Percentiles rank a stretch among this genome's conserved stretches.
Evolutionary conservation across 331 rosid species (phyloP).

Genomic region (Malus hybrid): DNA sequence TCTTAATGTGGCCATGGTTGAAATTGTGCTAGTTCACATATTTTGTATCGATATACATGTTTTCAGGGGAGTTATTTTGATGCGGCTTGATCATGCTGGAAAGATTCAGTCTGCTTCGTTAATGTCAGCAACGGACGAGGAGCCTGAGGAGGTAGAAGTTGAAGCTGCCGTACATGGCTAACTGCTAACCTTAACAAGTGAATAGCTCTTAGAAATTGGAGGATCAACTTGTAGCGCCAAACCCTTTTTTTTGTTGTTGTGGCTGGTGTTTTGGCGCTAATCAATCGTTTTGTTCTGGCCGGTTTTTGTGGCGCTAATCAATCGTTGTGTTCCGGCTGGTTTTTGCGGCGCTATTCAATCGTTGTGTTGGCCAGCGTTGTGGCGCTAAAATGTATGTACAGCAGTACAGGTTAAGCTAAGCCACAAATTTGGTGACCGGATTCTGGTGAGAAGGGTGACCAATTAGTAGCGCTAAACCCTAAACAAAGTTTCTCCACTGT

Average conservation of each 20-base stretch:
- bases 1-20: neutral
- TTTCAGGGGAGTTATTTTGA: constrained; percentile 85
- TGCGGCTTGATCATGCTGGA: constrained; percentile 87
- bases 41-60: neutral
- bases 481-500: neutral
- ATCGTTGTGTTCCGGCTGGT: too few species aligned
- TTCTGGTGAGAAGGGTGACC: neutral
- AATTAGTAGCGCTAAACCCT: neutral
- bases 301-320: neutral
- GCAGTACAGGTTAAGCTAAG: neutral
- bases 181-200: neutral
- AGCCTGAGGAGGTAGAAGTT: constrained; percentile 59
- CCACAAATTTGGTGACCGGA: neutral
- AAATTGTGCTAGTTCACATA: neutral
- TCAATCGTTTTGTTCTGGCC: neutral
- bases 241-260: neutral
- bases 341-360: too few species aligned
- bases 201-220: neutral
- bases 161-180: constrained; percentile 35
- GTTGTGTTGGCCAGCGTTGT: too few species aligned
- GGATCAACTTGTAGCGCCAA: neutral
- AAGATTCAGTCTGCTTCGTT: constrained; percentile 96
- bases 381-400: neutral
- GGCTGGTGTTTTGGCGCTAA: neutral
- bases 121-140: constrained; percentile 57